Evolutionary conservation across 768 basidiomycete species (phyloP), one percentile per base, ranked within the genome.

Genomic region (Stropharia rugosoannulata): DNA sequence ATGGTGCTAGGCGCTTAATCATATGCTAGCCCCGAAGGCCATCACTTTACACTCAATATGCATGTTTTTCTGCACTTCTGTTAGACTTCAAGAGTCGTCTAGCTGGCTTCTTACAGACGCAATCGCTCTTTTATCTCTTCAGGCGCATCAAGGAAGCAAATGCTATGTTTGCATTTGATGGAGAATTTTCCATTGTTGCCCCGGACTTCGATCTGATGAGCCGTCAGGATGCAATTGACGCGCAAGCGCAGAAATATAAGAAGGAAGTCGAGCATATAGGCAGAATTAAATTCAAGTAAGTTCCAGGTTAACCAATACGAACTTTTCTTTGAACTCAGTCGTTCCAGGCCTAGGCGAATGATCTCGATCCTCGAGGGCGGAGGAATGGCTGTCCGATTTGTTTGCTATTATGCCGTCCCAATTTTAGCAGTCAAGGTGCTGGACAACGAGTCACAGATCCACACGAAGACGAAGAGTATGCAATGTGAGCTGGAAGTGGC

Each of bases 401-500:
- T 65, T 9, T 77, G 75, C 60, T 46, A 62, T 8, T 65, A 72
- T 43, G 52, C 66, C 22, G 66, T 61, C 42, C 64, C 65, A 18
- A 53, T 62, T 46, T 56, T 60, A 36, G 60, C 38, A 42, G 55
- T 56, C n/a, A 51, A 16, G 10, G 38, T 16, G 25, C 52, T 40
- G 25, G 46, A 60, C 51, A 62, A 59, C 52, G 18, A 61, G 51
- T 51, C 59, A 13, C 58, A 50, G 10, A 60, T 61, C 43, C 55
- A 54, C n/a, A 57, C 56, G 36, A 58, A 27, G n/a, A 54, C 58
- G 19, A 77, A 78, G 63, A 62, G 59, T 32, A 77, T 85, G 73
- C 68, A 72, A 19, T 84, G 82, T n/a, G 82, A 86, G 64, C 64
- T 86, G 37, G 81, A 85, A 61, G 70, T 84, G 19, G 73, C 75